Conservation (phyloP, 139 green algal species). For the Pseudopediastrum boryanum region DNA sequence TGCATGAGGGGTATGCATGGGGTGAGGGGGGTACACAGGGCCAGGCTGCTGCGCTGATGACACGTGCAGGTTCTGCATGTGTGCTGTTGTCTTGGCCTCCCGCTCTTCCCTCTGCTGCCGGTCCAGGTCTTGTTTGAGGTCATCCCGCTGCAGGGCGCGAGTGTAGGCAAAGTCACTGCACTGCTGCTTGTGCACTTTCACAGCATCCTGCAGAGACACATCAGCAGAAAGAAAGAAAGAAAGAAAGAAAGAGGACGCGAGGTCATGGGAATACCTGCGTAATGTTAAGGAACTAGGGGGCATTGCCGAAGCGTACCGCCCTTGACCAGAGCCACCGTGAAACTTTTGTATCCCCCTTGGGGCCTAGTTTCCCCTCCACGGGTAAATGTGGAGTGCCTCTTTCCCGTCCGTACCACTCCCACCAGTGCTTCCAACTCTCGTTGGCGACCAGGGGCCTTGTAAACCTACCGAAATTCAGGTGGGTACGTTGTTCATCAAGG, state of each 20-base stretch:
- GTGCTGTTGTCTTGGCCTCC: conserved; percentile 18
- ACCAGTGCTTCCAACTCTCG: too few relatives aligned
- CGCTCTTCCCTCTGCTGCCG: conserved; percentile 10
- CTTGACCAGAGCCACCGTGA: too few relatives aligned
- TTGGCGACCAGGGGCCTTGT: too few relatives aligned
- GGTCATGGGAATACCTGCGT: background rate
- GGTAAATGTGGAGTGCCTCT: too few relatives aligned
- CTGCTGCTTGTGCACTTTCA: conserved; percentile 80
- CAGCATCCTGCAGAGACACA: conserved; percentile 66
- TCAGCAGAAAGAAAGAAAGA: background rate
- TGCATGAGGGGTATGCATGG: conserved; percentile 7
- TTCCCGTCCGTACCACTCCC: too few relatives aligned
- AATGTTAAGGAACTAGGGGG: too few relatives aligned
- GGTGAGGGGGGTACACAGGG: background rate
- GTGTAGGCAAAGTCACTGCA: conserved; percentile 62
- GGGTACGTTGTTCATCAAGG: too few relatives aligned
- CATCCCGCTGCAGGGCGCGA: conserved; percentile 53
- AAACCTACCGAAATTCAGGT: too few relatives aligned
- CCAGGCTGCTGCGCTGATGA: background rate
- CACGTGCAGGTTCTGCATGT: conserved; percentile 5
- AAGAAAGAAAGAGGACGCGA: background rate
- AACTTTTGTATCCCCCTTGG: too few relatives aligned
- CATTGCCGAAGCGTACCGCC: too few relatives aligned
- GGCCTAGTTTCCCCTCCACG: too few relatives aligned
- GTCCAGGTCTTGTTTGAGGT: conserved; percentile 28